phyloP scores from a whole-genome alignment of 2,329 filamentous ascomycete genomes.

The Aspergillus sp. region DNA sequence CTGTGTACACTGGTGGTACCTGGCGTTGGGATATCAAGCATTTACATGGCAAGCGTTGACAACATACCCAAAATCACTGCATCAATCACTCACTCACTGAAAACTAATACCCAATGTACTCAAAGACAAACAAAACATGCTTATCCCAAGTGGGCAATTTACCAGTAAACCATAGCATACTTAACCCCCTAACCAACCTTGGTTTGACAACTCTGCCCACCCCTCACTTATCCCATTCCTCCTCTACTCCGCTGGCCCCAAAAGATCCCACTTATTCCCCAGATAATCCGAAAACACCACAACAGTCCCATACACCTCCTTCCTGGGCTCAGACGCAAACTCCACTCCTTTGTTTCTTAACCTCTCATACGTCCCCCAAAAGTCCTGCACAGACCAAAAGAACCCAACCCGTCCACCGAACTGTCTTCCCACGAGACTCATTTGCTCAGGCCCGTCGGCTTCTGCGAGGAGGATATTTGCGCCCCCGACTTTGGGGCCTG shows the following conservation, averaged over 20 bases:
- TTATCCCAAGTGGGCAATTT: not conserved
- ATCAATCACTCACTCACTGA: not conserved
- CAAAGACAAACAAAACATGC: not conserved
- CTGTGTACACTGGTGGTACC: not conserved
- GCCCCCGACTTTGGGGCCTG: not conserved
- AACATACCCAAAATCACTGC: conserved; percentile 2
- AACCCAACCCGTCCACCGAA: not conserved
- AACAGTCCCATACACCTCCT: not conserved
- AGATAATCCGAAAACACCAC: not conserved
- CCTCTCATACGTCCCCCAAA: not conserved
- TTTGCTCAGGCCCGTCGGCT: not conserved
- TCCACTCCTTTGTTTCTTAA: not conserved
- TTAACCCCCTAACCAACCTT: not conserved
- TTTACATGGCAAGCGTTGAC: not conserved
- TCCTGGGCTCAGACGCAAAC: not conserved
- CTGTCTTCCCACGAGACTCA: not conserved
- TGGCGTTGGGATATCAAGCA: conserved; percentile 8
- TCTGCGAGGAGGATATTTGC: not conserved
- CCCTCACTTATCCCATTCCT: not conserved
- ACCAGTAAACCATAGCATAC: not conserved
- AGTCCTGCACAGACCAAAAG: not conserved
- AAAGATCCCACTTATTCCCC: not conserved
- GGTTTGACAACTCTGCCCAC: too few species aligned
- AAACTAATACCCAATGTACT: not conserved
- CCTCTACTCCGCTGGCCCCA: not conserved